Evolutionary conservation across 768 basidiomycete species (phyloP).

Genomic region (Pulveroboletus sp.): DNA sequence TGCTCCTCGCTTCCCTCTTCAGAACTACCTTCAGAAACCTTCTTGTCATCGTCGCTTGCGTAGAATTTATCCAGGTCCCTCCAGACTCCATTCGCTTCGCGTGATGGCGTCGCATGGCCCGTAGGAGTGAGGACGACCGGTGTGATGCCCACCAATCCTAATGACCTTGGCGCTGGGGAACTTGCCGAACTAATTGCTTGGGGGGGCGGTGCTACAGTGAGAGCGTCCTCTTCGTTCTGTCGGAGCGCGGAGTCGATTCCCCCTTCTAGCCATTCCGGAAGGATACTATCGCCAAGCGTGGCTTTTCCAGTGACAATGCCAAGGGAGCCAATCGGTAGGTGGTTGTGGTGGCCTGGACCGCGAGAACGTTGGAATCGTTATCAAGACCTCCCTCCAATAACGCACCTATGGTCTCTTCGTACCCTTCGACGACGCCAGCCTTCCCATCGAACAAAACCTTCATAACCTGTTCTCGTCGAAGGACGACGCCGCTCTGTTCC

Average conservation of each 20-base stretch:
- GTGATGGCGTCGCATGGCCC: constrained; percentile 41
- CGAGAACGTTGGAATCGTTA: constrained; percentile 2
- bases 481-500: constrained; percentile 64
- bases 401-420: constrained; percentile 34
- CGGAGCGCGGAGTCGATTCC: constrained; percentile 78
- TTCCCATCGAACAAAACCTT: constrained; percentile 80
- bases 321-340: constrained; percentile 59
- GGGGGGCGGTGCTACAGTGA: constrained; percentile 26
- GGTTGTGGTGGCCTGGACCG: constrained; percentile 31
- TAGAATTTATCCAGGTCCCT: constrained; percentile 75
- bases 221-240: constrained; percentile 55
- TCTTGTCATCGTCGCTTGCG: constrained; percentile 37
- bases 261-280: constrained; percentile 87
- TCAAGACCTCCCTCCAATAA: not conserved
- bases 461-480: constrained; percentile 77
- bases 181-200: constrained; percentile 40
- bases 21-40: constrained; percentile 29
- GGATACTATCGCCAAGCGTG: constrained; percentile 35
- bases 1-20: constrained; percentile 33
- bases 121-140: constrained; percentile 59
- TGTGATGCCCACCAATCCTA: constrained; percentile 30
- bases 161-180: constrained; percentile 21
- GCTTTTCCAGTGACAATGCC: constrained; percentile 54
- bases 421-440: constrained; percentile 38
- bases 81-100: constrained; percentile 44